Percentiles rank a stretch among this genome's conserved stretches.
These are phyloP conservation scores for Bolboschoenoplectus hybrid DNA, from an alignment of 202 grass and related monocot genomes.

Conservation along the genomic window DNA sequence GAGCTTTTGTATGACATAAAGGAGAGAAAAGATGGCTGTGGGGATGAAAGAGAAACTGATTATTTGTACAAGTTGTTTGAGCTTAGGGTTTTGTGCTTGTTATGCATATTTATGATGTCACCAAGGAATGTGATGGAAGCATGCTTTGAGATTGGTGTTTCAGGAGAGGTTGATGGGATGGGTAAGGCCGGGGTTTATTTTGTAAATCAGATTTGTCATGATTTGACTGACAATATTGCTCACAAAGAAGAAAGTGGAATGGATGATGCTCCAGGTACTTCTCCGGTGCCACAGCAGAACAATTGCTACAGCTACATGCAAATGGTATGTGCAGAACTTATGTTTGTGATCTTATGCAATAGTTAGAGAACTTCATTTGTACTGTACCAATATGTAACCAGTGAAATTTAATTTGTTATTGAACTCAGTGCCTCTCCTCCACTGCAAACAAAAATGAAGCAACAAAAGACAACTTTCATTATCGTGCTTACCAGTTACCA, in stretches of 20 bases:
- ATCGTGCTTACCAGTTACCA: constrained; percentile 9
- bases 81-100: constrained; percentile 66
- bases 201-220: constrained; percentile 74
- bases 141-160: constrained; percentile 68
- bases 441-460: background rate
- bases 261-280: constrained; percentile 17
- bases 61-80: constrained; percentile 61
- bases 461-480: background rate
- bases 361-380: background rate
- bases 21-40: constrained; percentile 38
- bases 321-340: constrained; percentile 32
- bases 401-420: background rate
- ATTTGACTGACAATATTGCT: constrained; percentile 50
- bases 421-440: background rate
- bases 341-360: constrained; percentile 12
- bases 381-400: constrained; percentile 14
- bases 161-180: constrained; percentile 61
- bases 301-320: constrained; percentile 32
- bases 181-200: constrained; percentile 61
- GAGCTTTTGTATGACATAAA: constrained; percentile 60
- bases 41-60: constrained; percentile 42
- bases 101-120: constrained; percentile 80
- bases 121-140: constrained; percentile 78
- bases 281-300: background rate
- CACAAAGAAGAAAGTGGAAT: constrained; percentile 38